Base-by-base conservation (phyloP, 306 rosid species). In the Dryas alaskensis region DNA sequence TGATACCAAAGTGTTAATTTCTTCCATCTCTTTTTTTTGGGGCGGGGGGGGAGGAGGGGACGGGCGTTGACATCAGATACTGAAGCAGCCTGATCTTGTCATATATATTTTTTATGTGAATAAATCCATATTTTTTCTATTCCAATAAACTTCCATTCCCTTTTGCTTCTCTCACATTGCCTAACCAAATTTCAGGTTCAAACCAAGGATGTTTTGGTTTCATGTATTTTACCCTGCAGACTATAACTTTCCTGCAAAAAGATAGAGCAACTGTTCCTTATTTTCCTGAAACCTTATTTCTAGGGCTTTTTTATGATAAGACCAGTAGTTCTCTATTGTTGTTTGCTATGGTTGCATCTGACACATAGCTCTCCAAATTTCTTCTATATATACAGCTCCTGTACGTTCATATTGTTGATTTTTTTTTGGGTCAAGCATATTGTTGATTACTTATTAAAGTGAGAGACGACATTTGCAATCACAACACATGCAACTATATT, bases 401-500 rank as follows among this genome's bases (percentile, higher is more conserved):
- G 37, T 31, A 31, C 64, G 11, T 59, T 43, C 64, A 59, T 59
- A 31, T 31, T 31, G 14, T 60, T 8, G 0, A 37, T 17, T 60
- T 22, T 22, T 22, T 22, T 22, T 22, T 22, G 22, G 22, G 22
- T 22, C 22, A 22, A 22, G 64, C 64, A 59, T 59, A 31, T 31
- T 31, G 14, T 60, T 8, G 0, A 37, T 17, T 60, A 12, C 44
- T 31, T 4, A 61, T 39, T 62, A 62, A 16, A 62, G 1, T 40
- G 60, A 62, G 67, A 14, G 25, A 39, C 67, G 14, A 14, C 48
- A 6, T 62, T 60, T 14, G 31, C 65, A 19, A 0, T 14, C 11
- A 60, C 46, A 60, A 62, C 27, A 16, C 67, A 16, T 40, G 49
- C 67, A 62, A 40, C 67, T 7, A 62, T 62, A 16, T 16, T 62